These are phyloP conservation scores for Candida hispaniensis DNA, from an alignment of 805 yeast genomes.

Conservation along the genomic window DNA sequence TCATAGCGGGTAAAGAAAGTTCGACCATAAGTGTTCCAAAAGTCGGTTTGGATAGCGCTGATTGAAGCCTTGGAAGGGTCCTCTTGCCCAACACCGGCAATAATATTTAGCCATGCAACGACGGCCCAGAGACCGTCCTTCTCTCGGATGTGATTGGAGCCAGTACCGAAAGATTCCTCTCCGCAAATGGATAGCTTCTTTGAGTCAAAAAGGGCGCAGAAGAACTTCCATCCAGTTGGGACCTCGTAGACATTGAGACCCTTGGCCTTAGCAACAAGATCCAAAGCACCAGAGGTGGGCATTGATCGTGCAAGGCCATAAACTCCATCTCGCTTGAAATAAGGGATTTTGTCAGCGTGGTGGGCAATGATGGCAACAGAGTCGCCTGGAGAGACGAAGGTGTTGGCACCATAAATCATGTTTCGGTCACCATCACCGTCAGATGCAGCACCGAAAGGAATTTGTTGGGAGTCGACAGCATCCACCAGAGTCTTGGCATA, in stretches of 20 bases:
- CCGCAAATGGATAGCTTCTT: constrained; percentile 93
- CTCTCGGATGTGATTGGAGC: constrained; percentile 93
- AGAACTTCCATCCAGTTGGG: constrained; percentile 98
- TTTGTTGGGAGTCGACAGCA: constrained; percentile 67
- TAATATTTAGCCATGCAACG: constrained; percentile 90
- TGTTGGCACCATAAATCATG: constrained; percentile 92
- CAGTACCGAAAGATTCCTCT: constrained; percentile 97
- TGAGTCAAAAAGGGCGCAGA: constrained; percentile 90
- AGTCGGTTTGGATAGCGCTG: constrained; percentile 64
- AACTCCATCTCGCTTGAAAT: constrained; percentile 74
- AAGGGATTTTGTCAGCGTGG: constrained; percentile 85
- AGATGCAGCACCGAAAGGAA: constrained; percentile 96
- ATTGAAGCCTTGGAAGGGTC: constrained; percentile 59
- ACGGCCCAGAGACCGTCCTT: constrained; percentile 98
- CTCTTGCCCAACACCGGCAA: constrained; percentile 65
- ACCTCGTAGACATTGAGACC: constrained; percentile 79
- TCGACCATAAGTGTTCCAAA: constrained; percentile 90
- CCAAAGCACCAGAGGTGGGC: constrained; percentile 96
- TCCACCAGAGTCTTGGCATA: constrained; percentile 83
- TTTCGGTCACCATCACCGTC: constrained; percentile 99
- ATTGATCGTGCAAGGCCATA: constrained; percentile 91
- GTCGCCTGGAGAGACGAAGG: constrained; percentile 97
- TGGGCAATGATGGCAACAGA: constrained; percentile 96
- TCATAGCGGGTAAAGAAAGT: constrained; percentile 96
- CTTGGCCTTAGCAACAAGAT: constrained; percentile 72